Conservation (phyloP, 1,284 basidiomycete species). For the Fistulinella cinereoalba region DNA sequence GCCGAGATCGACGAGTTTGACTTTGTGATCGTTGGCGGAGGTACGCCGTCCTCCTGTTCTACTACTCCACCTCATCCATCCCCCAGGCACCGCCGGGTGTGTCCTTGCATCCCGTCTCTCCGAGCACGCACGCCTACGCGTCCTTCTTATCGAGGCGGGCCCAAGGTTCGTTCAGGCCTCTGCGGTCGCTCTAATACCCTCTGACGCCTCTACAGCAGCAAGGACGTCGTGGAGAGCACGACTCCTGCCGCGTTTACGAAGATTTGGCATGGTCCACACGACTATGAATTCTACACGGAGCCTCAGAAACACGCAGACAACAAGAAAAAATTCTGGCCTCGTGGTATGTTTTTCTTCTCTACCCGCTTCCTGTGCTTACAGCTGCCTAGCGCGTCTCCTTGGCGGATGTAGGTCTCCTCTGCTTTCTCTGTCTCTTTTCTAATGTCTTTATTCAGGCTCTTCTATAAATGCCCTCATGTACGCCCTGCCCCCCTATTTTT, state of each 20-base stretch:
- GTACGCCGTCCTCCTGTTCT: conserved; percentile 31
- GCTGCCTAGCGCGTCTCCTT: conserved; percentile 52
- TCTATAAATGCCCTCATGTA: conserved; percentile 68
- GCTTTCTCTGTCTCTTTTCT: not conserved
- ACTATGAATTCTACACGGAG: conserved; percentile 53
- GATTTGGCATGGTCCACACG: conserved; percentile 43
- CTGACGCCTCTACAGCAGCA: conserved; percentile 19
- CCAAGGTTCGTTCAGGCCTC: conserved; percentile 44
- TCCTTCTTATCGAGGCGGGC: conserved; percentile 65
- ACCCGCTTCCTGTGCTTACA: conserved; percentile 2
- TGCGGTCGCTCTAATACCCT: too few relatives aligned
- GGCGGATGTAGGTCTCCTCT: conserved; percentile 57
- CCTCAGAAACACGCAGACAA: conserved; percentile 50
- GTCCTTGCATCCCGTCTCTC: conserved; percentile 63
- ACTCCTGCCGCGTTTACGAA: conserved; percentile 41
- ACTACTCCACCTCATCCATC: not conserved
- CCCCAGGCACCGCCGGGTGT: conserved; percentile 64
- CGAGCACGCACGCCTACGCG: conserved; percentile 53
- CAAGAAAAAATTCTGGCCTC: conserved; percentile 54
- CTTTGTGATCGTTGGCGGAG: conserved; percentile 63
- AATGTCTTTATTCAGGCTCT: conserved; percentile 43
- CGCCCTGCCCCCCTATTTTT: conserved; percentile 7
- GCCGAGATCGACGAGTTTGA: conserved; percentile 43
- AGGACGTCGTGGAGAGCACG: conserved; percentile 37
- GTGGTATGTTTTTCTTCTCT: conserved; percentile 41